Base-by-base conservation (phyloP, 2,329 filamentous ascomycete genomes). In the Aspergillus sp. region DNA sequence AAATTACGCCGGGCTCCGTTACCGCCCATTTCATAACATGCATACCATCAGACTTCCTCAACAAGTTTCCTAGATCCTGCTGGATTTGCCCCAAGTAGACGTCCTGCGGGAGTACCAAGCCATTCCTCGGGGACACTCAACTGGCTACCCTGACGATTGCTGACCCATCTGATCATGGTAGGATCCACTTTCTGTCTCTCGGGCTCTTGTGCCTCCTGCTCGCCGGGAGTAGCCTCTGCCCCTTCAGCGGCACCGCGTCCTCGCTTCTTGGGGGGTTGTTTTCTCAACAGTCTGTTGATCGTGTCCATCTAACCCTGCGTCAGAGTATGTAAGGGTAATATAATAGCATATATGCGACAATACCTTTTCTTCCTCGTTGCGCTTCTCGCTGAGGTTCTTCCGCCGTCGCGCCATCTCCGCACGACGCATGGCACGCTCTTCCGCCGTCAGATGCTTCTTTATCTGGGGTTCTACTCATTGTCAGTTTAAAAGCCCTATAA, bases 291-390 rank as follows among this genome's bases (percentile, higher is more conserved):
- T 48, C 81, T 78, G 62, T 84, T 83, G 65, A 84, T 84, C 1
- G 81, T 84, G 59, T 83, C 81, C 75, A 82, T 80, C 80, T 83
- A 50, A 5, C 4, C 5, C 2, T 3, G 12, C 12, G 37, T 39
- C 19, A 39, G 17, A 19, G 12, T 19, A 12, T 13, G 15, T 9
- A 22, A 2, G 7, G 3, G 10, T 2, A 12, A 39, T 39, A 35
- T 19, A 6, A 5, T 9, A n/a, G 25, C 2, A 17, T 17, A 42
- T 46, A 1, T 22, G 15, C 17, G 47, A 80, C 81, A 25, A 25
- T 61, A 83, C 83, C 76, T 88, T 88, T 65, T 88, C 85, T 69
- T 88, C 85, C 60, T 88, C 84, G 47, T 86, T 85, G n/a, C 84
- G 78, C 70, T 87, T 86, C 68, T 88, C 85, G 49, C 81, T 85